Evolutionary conservation across 2,329 filamentous ascomycete genomes (phyloP).

Genomic region (Aureobasidium sp.): DNA sequence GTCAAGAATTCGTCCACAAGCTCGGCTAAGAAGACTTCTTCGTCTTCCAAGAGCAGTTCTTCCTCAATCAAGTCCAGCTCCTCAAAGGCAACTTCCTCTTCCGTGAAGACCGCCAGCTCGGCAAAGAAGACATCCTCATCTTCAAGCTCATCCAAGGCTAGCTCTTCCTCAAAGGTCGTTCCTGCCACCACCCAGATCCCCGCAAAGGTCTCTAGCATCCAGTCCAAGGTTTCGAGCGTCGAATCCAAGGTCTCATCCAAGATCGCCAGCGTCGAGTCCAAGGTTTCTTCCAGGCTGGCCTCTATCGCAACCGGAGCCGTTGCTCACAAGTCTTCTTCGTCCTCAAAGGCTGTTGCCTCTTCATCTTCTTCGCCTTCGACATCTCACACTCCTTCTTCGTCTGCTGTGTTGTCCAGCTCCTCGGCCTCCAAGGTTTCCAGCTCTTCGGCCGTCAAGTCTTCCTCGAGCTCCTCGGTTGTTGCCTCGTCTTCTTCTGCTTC

Average conservation of each 20-base stretch:
- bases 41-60: neutral
- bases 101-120: neutral
- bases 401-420: neutral
- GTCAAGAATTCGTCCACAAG: neutral
- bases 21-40: slow-evolving; percentile 8
- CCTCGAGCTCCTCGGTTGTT: neutral
- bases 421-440: neutral
- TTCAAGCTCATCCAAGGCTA: neutral
- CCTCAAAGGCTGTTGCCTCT: neutral
- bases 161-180: neutral
- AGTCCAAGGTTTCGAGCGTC: slow-evolving; percentile 4
- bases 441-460: neutral
- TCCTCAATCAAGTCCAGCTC: neutral
- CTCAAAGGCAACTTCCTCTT: neutral
- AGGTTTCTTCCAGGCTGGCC: neutral
- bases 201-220: slow-evolving; percentile 1
- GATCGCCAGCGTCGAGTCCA: neutral
- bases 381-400: neutral
- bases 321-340: neutral
- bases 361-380: neutral
- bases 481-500: neutral
- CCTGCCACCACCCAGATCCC: neutral
- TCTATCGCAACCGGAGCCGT: neutral
- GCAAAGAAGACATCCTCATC: neutral
- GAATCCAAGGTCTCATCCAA: neutral